Conservation (phyloP, 805 yeast genomes). For the Danielia oregonensis region DNA sequence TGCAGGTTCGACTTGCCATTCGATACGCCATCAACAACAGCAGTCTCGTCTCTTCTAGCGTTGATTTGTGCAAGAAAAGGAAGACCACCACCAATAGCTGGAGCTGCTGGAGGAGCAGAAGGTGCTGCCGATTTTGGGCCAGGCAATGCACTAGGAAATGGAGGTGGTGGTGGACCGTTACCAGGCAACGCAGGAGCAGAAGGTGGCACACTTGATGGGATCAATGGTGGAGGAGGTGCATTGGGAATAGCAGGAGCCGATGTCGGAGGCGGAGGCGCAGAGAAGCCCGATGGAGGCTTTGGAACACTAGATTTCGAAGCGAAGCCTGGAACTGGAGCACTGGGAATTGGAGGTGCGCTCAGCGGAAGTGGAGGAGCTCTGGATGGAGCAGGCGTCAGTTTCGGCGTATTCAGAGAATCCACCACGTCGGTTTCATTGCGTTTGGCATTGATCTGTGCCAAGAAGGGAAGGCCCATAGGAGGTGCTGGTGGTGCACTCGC, state of each 20-base stretch:
- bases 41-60: conserved; percentile 43
- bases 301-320: too few species aligned
- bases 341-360: conserved; percentile 1
- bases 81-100: conserved; percentile 30
- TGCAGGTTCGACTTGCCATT: conserved; percentile 7
- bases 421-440: conserved; percentile 8
- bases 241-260: conserved; percentile 19
- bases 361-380: conserved; percentile 9
- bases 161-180: conserved; percentile 10
- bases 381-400: conserved; percentile 9
- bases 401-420: background rate
- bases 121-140: conserved; percentile 9
- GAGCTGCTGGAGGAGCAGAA: conserved; percentile 17
- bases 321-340: conserved; percentile 2
- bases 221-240: conserved; percentile 12
- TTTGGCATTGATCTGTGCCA: conserved; percentile 15
- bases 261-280: conserved; percentile 22
- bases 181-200: conserved; percentile 7
- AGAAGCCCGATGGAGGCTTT: conserved; percentile 2
- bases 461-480: conserved; percentile 12
- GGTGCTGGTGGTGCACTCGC: conserved; percentile 3
- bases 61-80: conserved; percentile 52
- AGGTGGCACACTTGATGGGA: conserved; percentile 1
- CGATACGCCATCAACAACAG: conserved; percentile 37
- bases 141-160: conserved; percentile 11